These are phyloP conservation scores for Moelleriella libera DNA, from an alignment of 2,329 filamentous ascomycete genomes.

Conservation along the genomic window DNA sequence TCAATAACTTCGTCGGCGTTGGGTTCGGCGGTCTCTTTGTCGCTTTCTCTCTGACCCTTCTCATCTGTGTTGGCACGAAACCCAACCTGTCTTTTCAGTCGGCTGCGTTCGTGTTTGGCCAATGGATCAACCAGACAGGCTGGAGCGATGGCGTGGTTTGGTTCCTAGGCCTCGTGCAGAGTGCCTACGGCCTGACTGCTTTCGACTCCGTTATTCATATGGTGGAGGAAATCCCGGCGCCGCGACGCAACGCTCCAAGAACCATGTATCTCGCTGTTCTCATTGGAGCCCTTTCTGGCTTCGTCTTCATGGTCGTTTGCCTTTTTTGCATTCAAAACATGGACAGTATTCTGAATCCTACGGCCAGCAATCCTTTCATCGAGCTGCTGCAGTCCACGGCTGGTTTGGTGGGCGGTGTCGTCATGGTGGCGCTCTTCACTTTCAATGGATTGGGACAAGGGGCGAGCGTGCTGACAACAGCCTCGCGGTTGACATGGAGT, in stretches of 20 bases:
- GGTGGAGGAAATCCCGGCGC: slow-evolving; percentile 40
- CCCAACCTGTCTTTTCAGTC: slow-evolving; percentile 29
- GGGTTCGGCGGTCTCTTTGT: slow-evolving; percentile 38
- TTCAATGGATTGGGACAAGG: slow-evolving; percentile 41
- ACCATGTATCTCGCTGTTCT: slow-evolving; percentile 38
- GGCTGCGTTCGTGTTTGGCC: slow-evolving; percentile 35
- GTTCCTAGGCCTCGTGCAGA: slow-evolving; percentile 42
- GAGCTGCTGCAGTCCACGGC: slow-evolving; percentile 25
- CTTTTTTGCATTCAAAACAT: slow-evolving; percentile 35
- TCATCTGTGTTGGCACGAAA: slow-evolving; percentile 35
- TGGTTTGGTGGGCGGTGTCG: slow-evolving; percentile 22
- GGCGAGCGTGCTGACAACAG: slow-evolving; percentile 34
- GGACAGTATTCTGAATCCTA: slow-evolving; percentile 22
- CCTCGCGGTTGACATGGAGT: slow-evolving; percentile 37
- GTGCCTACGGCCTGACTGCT: slow-evolving; percentile 39
- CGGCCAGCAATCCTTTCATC: slow-evolving; percentile 31
- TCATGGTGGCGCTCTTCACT: slow-evolving; percentile 35
- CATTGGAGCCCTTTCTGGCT: slow-evolving; percentile 31
- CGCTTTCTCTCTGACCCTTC: slow-evolving; percentile 32
- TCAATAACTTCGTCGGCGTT: slow-evolving; percentile 42
- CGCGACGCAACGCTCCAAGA: slow-evolving; percentile 32
- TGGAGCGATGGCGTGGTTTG: slow-evolving; percentile 41
- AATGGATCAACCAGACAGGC: slow-evolving; percentile 30
- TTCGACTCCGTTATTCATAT: slow-evolving; percentile 46
- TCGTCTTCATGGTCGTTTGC: slow-evolving; percentile 37